Percentiles rank a stretch among this genome's conserved stretches.
Conservation (phyloP, 371 early-diverging fungal species). For the Mortierella sp. region DNA sequence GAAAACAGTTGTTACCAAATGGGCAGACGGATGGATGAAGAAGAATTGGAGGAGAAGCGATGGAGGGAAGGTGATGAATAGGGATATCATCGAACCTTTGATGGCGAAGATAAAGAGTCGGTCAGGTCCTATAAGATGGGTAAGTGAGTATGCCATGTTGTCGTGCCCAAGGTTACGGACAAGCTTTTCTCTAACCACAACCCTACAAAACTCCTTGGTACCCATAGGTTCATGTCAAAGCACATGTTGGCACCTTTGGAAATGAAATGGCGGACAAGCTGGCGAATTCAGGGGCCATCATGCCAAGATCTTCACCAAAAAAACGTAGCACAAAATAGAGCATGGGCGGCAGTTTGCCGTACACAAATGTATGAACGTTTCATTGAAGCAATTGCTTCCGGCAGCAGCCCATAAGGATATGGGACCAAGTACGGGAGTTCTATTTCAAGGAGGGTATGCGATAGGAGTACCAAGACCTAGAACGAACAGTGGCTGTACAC, state of each 20-base stretch:
- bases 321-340: too few relatives aligned
- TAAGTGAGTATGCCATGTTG: slow-evolving; percentile 22
- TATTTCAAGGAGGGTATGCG: too few relatives aligned
- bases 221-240: slow-evolving; percentile 64
- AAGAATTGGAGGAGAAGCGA: slow-evolving; percentile 67
- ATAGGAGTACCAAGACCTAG: too few relatives aligned
- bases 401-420: too few relatives aligned
- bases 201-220: background rate
- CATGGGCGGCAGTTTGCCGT: too few relatives aligned
- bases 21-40: slow-evolving; percentile 77
- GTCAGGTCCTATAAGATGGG: slow-evolving; percentile 63
- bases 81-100: slow-evolving; percentile 75
- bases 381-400: too few relatives aligned
- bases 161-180: too few relatives aligned
- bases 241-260: slow-evolving; percentile 73
- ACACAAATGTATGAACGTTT: too few relatives aligned
- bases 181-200: too few relatives aligned
- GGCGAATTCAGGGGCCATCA: slow-evolving; percentile 69
- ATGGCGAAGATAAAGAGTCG: slow-evolving; percentile 55
- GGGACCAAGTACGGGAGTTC: too few relatives aligned
- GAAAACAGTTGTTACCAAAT: slow-evolving; percentile 62
- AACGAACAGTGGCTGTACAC: too few relatives aligned
- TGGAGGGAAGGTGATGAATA: slow-evolving; percentile 72
- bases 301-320: slow-evolving; percentile 13
- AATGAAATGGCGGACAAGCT: slow-evolving; percentile 81